Evolutionary conservation across 129 eudicot species (phyloP), one percentile per base, ranked within the genome.

Genomic region (Centella asiatica): DNA sequence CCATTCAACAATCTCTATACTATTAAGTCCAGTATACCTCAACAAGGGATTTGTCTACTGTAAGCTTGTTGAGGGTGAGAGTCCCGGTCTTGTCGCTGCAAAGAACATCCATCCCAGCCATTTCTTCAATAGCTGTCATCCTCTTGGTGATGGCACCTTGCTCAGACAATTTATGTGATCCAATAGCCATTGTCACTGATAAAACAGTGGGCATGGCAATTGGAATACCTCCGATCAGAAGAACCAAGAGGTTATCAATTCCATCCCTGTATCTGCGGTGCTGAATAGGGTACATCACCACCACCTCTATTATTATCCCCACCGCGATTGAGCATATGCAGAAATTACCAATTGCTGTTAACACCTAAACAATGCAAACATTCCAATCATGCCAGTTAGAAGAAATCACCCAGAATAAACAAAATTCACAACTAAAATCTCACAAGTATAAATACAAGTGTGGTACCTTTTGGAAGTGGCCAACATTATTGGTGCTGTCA

Each of bases 11-110:
- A 18, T 14, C 4, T 42, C 18, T 15, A 42, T 58, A 4, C 1
- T 33, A 6, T 3, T 33, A 58, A 8, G 11, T 15, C 4, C 4
- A 31, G 34, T 34, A 8, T 34, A 80, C 93, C 96, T 88, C 97
- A n/a, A 89, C 69, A 45, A 89, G 77, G 48, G 54, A 54, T 57
- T 71, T 82, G 67, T 89, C 97, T 4, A 89, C 97, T 34, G 89
- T 82, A 57, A 88, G 96, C 78, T 85, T 82, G 80, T 88, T 88
- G 4, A 88, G 81, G 10, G 96, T 88, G 50, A 88, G 90, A 39
- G 96, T 88, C n/a, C 96, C 96, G 10, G 96, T 88, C 65, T 88
- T 88, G 80, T 88, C 96, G 67, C 96, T 88, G 60, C 96, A 88
- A 62, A 88, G 78, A 25, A 88, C 94, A 77, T 88, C 96, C 96